Evolutionary conservation across 768 basidiomycete genomes (phyloP).

Genomic region (Tulasnella calospora): DNA sequence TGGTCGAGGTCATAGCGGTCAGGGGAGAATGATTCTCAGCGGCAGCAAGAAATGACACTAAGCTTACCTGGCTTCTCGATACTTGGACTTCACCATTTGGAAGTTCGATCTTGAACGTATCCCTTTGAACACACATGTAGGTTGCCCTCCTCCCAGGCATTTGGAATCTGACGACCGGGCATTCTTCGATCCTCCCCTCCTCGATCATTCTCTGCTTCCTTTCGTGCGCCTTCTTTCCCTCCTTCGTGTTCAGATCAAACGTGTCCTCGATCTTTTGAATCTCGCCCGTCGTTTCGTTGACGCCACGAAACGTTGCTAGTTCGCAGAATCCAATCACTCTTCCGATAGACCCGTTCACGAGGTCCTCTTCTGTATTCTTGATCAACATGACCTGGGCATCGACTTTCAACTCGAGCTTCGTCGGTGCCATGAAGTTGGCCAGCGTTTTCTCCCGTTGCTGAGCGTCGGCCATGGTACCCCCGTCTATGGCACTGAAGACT

Average conservation of each 20-base stretch:
- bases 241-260: constrained; percentile 8
- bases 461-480: constrained; percentile 51
- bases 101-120: constrained; percentile 80
- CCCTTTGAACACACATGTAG: constrained; percentile 56
- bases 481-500: constrained; percentile 57
- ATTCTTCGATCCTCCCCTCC: constrained; percentile 33
- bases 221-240: constrained; percentile 27
- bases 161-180: constrained; percentile 65
- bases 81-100: constrained; percentile 83
- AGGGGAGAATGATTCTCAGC: neutral
- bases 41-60: neutral
- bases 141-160: constrained; percentile 47
- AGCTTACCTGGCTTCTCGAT: constrained; percentile 67
- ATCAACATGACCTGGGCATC: constrained; percentile 89
- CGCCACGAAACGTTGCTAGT: constrained; percentile 41
- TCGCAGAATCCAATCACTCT: constrained; percentile 70
- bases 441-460: constrained; percentile 72
- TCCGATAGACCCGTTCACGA: constrained; percentile 95
- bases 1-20: neutral
- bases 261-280: constrained; percentile 33
- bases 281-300: constrained; percentile 39
- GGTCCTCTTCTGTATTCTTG: constrained; percentile 84
- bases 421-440: constrained; percentile 85
- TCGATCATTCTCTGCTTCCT: constrained; percentile 29
- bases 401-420: constrained; percentile 59